These are phyloP conservation scores for Vitis hybrid DNA, from an alignment of 177 flowering plant genomes.

Conservation along the genomic window DNA sequence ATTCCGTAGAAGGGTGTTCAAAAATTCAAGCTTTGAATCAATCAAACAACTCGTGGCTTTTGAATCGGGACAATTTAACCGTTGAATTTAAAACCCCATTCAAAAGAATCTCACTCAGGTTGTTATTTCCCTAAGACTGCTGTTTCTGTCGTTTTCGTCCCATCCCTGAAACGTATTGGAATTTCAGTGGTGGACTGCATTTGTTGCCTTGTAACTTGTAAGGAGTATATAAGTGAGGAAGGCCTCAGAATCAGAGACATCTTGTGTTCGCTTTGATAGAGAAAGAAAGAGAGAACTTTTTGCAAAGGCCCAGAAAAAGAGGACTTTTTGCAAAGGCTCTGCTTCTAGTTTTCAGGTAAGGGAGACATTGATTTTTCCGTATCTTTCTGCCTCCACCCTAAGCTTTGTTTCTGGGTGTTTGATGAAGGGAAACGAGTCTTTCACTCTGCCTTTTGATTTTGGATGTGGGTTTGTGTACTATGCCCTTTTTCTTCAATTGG, in stretches of 20 bases:
- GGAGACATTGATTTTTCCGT: too few species aligned
- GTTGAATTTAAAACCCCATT: neutral
- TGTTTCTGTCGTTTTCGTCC: neutral
- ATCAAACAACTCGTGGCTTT: constrained; percentile 15
- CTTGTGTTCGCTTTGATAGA: too few species aligned
- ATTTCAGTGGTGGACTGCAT: neutral
- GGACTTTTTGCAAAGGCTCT: too few species aligned
- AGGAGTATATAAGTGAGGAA: neutral
- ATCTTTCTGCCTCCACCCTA: too few species aligned
- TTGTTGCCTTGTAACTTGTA: neutral
- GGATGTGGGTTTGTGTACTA: too few species aligned
- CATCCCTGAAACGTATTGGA: neutral
- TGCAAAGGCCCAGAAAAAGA: too few species aligned
- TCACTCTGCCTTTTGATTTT: too few species aligned
- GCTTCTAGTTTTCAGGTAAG: neutral
- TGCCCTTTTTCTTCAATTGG: too few species aligned
- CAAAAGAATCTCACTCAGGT: too few species aligned
- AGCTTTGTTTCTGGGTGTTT: too few species aligned
- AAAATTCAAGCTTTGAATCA: constrained; percentile 19
- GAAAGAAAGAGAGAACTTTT: too few species aligned
- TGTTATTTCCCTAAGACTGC: neutral
- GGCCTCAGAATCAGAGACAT: neutral
- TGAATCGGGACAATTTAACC: neutral
- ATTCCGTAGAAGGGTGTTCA: neutral
- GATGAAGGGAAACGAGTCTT: too few species aligned